Percentiles rank a stretch among this genome's conserved stretches.
These are phyloP conservation scores for Thielaviopsis musarum DNA, from an alignment of 2,329 filamentous ascomycete species.

Conservation along the genomic window DNA sequence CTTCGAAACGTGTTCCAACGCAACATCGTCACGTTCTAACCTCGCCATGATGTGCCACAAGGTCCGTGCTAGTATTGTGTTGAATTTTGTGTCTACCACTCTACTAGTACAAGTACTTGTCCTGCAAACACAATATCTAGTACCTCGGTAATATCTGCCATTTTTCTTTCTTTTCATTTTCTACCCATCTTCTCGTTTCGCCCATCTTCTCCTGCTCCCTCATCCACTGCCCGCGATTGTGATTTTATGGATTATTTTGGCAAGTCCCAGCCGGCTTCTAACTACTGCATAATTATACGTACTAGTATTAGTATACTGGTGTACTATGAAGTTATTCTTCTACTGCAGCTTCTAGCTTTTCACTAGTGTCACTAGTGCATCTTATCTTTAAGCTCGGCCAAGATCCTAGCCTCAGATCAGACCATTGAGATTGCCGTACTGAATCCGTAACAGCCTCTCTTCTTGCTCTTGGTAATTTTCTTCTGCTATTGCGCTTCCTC, in stretches of 20 bases:
- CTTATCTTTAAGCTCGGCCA: neutral
- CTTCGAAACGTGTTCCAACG: neutral
- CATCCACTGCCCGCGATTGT: neutral
- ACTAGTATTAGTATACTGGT: neutral
- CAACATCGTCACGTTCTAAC: neutral
- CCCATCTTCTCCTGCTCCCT: neutral
- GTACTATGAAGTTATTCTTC: neutral
- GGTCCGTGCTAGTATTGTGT: neutral
- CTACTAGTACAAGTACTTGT: neutral
- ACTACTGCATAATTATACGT: neutral
- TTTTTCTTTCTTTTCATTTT: neutral
- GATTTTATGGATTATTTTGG: neutral
- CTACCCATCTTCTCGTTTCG: neutral
- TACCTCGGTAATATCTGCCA: neutral
- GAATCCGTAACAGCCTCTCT: neutral
- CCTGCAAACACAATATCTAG: neutral
- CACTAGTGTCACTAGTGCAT: too few relatives aligned
- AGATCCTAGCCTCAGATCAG: neutral
- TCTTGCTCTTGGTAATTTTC: neutral
- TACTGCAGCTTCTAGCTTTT: neutral
- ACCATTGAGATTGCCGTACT: neutral
- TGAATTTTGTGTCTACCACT: neutral
- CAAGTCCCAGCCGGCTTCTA: neutral
- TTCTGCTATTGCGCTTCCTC: neutral
- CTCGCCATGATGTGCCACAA: neutral